Conservation (phyloP, 306 rosid genomes). For the Lotus japonicus region DNA sequence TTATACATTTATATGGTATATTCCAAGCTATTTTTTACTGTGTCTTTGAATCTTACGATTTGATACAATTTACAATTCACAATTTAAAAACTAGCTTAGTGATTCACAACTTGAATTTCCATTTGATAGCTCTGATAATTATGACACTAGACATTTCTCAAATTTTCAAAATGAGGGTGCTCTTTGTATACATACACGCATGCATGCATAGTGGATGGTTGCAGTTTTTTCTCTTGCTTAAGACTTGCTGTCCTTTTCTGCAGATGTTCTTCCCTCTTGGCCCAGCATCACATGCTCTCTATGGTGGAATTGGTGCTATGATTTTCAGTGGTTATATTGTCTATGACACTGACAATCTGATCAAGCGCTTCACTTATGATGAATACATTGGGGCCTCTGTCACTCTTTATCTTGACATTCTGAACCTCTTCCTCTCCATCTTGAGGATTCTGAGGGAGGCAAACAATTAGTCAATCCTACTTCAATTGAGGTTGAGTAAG, state of each 20-base stretch:
- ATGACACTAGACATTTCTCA: too few species aligned
- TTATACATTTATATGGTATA: too few species aligned
- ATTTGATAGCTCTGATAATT: too few species aligned
- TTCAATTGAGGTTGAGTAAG: not conserved
- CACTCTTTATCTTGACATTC: constrained; percentile 79
- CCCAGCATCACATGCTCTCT: constrained; percentile 56
- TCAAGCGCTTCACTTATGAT: constrained; percentile 83
- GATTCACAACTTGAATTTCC: too few species aligned
- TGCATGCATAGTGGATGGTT: not conserved
- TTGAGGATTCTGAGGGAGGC: constrained; percentile 75
- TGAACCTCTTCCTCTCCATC: constrained; percentile 83
- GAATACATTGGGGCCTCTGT: constrained; percentile 91
- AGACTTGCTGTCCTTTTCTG: constrained; percentile 3
- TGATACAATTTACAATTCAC: too few species aligned
- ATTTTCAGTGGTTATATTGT: constrained; percentile 80
- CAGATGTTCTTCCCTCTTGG: constrained; percentile 94
- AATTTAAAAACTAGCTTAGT: too few species aligned
- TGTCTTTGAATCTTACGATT: too few species aligned
- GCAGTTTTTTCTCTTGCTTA: constrained; percentile 9
- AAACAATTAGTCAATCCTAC: constrained; percentile 40
- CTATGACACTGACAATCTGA: constrained; percentile 81
- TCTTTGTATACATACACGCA: not conserved
- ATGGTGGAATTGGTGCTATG: constrained; percentile 71
- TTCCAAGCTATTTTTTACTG: too few species aligned
- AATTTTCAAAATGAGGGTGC: too few species aligned